A percentile compares a stretch with the other conserved stretches of the same genome.
These are phyloP conservation scores for Candida schatavii DNA, from an alignment of 805 yeast species.

Conservation along the genomic window DNA sequence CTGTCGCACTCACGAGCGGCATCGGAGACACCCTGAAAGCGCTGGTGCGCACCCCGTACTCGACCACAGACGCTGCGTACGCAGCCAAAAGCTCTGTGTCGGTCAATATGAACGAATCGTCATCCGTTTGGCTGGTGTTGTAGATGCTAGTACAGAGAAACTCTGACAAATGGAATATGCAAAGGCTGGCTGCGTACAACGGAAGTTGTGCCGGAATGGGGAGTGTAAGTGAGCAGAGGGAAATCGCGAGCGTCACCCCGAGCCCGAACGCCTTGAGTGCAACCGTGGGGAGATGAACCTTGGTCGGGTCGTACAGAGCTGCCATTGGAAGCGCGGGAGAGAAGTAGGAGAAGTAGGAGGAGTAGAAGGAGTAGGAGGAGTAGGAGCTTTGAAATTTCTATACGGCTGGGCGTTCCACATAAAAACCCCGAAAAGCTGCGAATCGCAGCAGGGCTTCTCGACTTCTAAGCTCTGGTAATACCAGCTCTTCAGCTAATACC, in stretches of 20 bases:
- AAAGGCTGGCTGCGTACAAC: slow-evolving; percentile 19
- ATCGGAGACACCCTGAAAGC: neutral
- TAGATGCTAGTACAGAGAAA: slow-evolving; percentile 75
- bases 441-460: too few species aligned
- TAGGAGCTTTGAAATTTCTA: too few species aligned
- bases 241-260: slow-evolving; percentile 20
- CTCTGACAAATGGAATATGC: slow-evolving; percentile 78
- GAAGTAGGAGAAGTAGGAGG: too few species aligned
- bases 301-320: slow-evolving; percentile 20
- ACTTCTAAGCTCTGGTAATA: too few species aligned
- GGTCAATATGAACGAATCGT: slow-evolving; percentile 48
- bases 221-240: slow-evolving; percentile 11
- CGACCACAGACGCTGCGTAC: slow-evolving; percentile 17
- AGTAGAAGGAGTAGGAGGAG: too few species aligned
- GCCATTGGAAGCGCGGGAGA: too few species aligned
- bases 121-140: slow-evolving; percentile 63
- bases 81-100: slow-evolving; percentile 30
- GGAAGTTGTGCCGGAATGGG: neutral
- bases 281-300: slow-evolving; percentile 29
- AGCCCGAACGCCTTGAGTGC: slow-evolving; percentile 30
- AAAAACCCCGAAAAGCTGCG: too few species aligned
- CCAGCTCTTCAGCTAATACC: too few species aligned
- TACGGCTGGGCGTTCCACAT: too few species aligned
- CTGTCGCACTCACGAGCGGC: neutral
- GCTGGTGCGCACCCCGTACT: slow-evolving; percentile 8